These are phyloP conservation scores for Rhizopogon vinicolor DNA, from an alignment of 768 basidiomycete species.

Conservation along the genomic window DNA sequence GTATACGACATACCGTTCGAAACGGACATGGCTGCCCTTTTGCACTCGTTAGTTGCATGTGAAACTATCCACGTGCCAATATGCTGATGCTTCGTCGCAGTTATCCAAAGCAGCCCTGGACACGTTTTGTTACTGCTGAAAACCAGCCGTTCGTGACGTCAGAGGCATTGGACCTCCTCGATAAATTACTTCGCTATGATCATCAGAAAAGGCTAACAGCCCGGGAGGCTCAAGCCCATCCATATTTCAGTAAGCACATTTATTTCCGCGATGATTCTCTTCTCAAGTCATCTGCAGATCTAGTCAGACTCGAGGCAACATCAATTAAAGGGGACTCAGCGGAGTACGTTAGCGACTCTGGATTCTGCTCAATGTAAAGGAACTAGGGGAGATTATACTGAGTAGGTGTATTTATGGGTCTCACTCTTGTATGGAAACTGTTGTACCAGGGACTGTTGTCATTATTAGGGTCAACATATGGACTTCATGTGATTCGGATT, in stretches of 20 bases:
- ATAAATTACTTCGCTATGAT: constrained; percentile 64
- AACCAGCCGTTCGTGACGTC: constrained; percentile 54
- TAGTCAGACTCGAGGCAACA: constrained; percentile 43
- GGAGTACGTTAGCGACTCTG: constrained; percentile 45
- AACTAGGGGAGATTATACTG: not conserved
- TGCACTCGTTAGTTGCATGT: constrained; percentile 36
- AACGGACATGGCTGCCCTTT: constrained; percentile 52
- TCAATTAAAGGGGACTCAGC: constrained; percentile 35
- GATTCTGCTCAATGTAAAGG: constrained; percentile 38
- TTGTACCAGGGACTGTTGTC: constrained; percentile 10
- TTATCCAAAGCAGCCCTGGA: constrained; percentile 65
- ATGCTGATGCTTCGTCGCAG: constrained; percentile 20
- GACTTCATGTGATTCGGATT: constrained; percentile 3
- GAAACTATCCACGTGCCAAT: not conserved
- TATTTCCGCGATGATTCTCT: constrained; percentile 16
- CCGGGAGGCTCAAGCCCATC: constrained; percentile 59
- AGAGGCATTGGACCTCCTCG: constrained; percentile 64
- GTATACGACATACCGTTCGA: constrained; percentile 65
- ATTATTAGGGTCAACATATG: constrained; percentile 10
- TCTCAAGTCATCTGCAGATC: constrained; percentile 30
- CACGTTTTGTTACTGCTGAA: constrained; percentile 52
- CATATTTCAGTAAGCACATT: constrained; percentile 53
- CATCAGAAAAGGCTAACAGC: constrained; percentile 67
- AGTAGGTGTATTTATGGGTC: constrained; percentile 4
- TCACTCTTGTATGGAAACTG: constrained; percentile 3